Base-by-base conservation (phyloP, 2,329 filamentous ascomycete genomes). In the Apiospora kogelbergensis region DNA sequence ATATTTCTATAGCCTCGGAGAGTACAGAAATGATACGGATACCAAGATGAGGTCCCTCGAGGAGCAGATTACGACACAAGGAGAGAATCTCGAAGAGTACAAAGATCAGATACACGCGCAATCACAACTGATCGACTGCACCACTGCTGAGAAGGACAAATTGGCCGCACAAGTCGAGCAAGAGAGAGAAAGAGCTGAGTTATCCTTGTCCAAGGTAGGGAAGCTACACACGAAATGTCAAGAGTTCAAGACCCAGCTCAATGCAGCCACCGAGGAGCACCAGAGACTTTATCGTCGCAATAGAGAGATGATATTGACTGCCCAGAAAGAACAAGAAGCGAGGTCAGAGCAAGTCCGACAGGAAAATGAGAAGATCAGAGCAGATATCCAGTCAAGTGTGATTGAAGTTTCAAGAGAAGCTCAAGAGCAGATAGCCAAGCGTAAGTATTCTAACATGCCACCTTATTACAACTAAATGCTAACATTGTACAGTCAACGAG, bases 211-310 rank as follows among this genome's bases (percentile, higher is more conserved):
- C n/a, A 60, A 60, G 53, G 30, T 60, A 30, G 30, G 37, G 30
- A 37, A 11, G 17, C 37, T 65, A 17, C 37, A 44, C 3, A 40
- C 4, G 15, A 66, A 53, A 44, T 66, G 65, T 9, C 45, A 66
- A 66, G 30, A 53, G 22, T 46, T 48, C 26, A 63, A 53, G 4
- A 48, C 13, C 20, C 60, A 63, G 20, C 67, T 68, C 11, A 64
- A 66, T 30, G 42, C 13, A 15, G 24, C 24, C 11, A 42, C 66
- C 11, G 37, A 60, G 22, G 69, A 70, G 57, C 69, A 70, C 3
- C 69, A 70, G 20, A 45, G 30, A 4, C 60, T 70, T 15, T 70
- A 68, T n/a, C 42, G 48, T 10, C 68, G 67, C n/a, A 63, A 70
- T 41, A 60, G 53, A 68, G 24, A 53, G 30, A 7, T n/a, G 41